These are phyloP conservation scores for Bruguiera hainesii DNA, from an alignment of 441 rosid species.

Conservation along the genomic window DNA sequence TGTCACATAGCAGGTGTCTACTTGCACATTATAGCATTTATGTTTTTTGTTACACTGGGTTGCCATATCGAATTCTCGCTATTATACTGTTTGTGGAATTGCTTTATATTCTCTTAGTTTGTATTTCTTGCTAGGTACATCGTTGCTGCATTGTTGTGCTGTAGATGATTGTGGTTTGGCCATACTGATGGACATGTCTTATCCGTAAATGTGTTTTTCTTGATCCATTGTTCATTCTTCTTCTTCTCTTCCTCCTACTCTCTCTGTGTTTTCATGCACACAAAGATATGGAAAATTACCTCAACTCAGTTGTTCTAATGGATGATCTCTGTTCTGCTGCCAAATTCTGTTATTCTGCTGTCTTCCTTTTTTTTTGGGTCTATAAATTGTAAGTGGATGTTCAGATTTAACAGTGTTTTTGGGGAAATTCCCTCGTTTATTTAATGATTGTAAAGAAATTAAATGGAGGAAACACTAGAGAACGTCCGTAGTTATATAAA, in stretches of 20 bases:
- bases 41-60: not conserved
- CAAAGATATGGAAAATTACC: no score
- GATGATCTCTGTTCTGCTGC: not conserved
- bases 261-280: not conserved
- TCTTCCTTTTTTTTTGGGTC: no score
- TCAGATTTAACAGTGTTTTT: not conserved
- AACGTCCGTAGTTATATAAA: no score
- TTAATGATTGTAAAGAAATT: not conserved
- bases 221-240: not conserved
- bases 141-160: no score
- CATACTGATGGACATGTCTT: no score
- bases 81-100: not conserved
- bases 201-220: not conserved
- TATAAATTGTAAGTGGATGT: not conserved
- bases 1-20: constrained; percentile 5
- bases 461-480: not conserved
- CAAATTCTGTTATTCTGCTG: no score
- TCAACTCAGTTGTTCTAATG: not conserved
- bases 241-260: not conserved
- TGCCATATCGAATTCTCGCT: not conserved
- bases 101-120: not conserved
- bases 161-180: no score
- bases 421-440: not conserved
- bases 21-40: not conserved
- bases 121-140: no score